Conservation (phyloP, 768 basidiomycete genomes). For the Mycena olivaceomarginata region DNA sequence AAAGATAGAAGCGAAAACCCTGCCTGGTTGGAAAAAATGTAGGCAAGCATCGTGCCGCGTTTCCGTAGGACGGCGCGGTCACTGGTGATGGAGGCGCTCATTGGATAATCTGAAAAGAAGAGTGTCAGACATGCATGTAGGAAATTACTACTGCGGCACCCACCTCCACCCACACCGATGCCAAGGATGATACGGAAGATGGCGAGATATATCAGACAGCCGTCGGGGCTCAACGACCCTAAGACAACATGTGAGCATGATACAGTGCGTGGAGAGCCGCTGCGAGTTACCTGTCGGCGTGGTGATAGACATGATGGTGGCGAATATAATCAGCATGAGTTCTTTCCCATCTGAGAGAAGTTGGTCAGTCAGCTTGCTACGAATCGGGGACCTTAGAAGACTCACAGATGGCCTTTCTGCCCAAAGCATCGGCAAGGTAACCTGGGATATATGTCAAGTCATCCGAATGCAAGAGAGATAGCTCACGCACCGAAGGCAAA, state of each 20-base stretch:
- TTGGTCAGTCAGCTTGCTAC: constrained; percentile 15
- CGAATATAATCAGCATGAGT: constrained; percentile 87
- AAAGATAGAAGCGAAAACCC: neutral
- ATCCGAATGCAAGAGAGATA: neutral
- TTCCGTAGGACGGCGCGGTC: constrained; percentile 81
- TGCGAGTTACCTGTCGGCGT: constrained; percentile 74
- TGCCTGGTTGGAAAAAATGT: constrained; percentile 77
- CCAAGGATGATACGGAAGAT: constrained; percentile 85
- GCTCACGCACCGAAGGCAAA: constrained; percentile 69
- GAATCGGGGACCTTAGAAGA: neutral
- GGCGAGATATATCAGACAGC: constrained; percentile 76
- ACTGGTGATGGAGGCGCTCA: constrained; percentile 82
- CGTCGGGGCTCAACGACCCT: constrained; percentile 70
- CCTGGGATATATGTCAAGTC: constrained; percentile 55
- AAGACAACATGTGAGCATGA: neutral
- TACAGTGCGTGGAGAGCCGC: no score
- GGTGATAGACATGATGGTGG: constrained; percentile 82
- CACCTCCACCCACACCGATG: constrained; percentile 80
- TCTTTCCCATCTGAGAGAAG: constrained; percentile 78
- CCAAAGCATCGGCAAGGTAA: constrained; percentile 79
- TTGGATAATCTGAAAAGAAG: constrained; percentile 74
- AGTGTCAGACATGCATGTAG: neutral
- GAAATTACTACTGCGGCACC: neutral
- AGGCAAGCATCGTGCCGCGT: constrained; percentile 83
- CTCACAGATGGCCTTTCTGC: constrained; percentile 81